Evolutionary conservation across 2,329 filamentous ascomycete genomes (phyloP), one percentile per base, ranked within the genome.

Genomic region (Fusarium graminum): DNA sequence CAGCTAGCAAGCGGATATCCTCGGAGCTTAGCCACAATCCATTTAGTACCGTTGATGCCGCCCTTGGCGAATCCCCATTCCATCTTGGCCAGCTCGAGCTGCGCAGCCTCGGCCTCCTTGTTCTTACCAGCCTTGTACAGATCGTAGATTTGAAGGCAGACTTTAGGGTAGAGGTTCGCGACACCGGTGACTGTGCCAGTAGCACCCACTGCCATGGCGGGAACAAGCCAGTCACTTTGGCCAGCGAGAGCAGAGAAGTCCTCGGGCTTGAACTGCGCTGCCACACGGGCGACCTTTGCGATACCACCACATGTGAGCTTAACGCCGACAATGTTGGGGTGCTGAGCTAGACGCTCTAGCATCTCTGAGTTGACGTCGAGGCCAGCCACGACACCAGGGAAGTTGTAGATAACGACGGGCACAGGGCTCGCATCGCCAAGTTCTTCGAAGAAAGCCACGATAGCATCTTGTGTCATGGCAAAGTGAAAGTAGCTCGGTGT

Each of bases 221-320:
- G 87, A 36, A 90, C 79, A 25, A 93, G 77, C 78, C 92, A 93
- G 72, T 93, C 91, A 7, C 86, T 88, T 79, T 93, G 90, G 0
- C 91, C 91, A 3, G 89, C 90, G 69, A 88, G 91, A 0, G 88
- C 85, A 3, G 41, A 85, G 19, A 93, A 93, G 12, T 82, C 75
- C 3, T 85, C 80, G 0, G 83, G 76, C 0, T 82, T 75, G 59
- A 90, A 78, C 62, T 80, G 74, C 16, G 80, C 81, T 8, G 77
- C 74, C 6, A 93, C 82, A 10, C 90, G 82, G 6, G 87, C 86
- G 46, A 92, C 84, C 77, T 92, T 92, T 59, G 88, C 90, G 30
- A 91, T 90, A 68, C 87, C 88, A n/a, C 89, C 90, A 72, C 90
- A 92, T 4, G 90, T 92, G 54, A 92, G 79, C 79, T 92, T 92